phyloP scores from a whole-genome alignment of 2,329 filamentous ascomycete species.

The Ophiostoma sp. region DNA sequence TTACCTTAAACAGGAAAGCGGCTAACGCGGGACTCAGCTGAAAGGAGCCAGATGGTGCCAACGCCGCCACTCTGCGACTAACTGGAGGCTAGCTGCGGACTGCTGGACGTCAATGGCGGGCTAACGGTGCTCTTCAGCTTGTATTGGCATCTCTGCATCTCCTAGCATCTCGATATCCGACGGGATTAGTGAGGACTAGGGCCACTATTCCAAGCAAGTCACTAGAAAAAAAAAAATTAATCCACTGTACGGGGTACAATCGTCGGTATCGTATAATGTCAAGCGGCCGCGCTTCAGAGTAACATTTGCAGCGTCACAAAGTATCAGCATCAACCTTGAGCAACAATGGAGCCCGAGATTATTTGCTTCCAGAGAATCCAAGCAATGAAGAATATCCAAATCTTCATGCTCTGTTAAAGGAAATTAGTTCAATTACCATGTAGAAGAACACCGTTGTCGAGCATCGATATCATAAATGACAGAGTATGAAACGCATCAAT shows the following conservation, averaged over 20 bases:
- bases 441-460: not conserved
- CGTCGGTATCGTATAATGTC: not conserved
- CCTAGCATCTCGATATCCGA: not conserved
- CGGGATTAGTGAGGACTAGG: not conserved
- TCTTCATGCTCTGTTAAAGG: not conserved
- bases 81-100: not conserved
- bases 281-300: not conserved
- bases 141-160: not conserved
- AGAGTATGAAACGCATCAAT: not conserved
- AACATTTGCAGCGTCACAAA: not conserved
- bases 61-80: too few species aligned
- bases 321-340: not conserved
- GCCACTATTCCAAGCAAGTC: not conserved
- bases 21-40: not conserved
- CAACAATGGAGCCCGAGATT: conserved; percentile 1
- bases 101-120: not conserved
- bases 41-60: too few species aligned
- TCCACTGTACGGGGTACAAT: too few species aligned
- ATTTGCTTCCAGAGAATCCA: not conserved
- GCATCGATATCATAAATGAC: not conserved
- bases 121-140: not conserved
- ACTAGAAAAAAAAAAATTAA: not conserved
- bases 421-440: not conserved
- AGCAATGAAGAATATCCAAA: not conserved
- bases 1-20: not conserved